Base-by-base conservation (phyloP, 2,329 filamentous ascomycete genomes). In the Penicillium nordicum region DNA sequence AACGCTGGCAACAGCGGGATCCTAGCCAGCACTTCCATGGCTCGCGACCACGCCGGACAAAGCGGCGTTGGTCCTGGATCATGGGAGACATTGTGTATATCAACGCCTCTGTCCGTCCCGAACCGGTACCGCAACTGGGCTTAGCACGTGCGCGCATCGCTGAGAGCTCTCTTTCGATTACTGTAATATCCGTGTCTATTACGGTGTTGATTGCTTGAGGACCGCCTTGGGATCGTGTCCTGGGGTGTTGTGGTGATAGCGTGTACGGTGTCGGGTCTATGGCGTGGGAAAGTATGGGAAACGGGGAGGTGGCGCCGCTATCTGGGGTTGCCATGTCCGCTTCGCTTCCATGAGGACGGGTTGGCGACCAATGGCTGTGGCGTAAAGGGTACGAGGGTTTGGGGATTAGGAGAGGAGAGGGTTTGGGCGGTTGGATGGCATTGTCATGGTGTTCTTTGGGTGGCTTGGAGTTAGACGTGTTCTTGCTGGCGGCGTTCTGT, bases 331-430 rank as follows among this genome's bases (percentile, higher is more conserved):
- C 70, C 69, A 62, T 62, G 66, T 71, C 70, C 65, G 67, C 74
- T 76, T 69, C 67, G 50, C 66, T 63, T 66, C 73, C 62, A 73
- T 77, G 74, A 74, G 72, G 73, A 72, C 66, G 49, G 58, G 40
- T 60, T 9, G 67, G 73, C 70, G 74, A 74, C 73, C 67, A 77
- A 77, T 75, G 75, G 74, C 75, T 69, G 68, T 68, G 74, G 74
- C 69, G 63, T 55, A 76, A 37, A 50, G 46, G 37, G 36, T 50
- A 36, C 50, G 54, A 58, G 38, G 53, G 59, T 29, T 48, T 44
- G 34, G 18, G 16, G 36, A 48, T 14, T 52, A 40, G 27, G 47
- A n/a, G 49, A 23, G 41, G 30, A 16, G 4, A 12, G 5, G 16
- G 11, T 3, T 21, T 36, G 16, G n/a, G 40, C 49, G 41, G 9